phyloP scores from a whole-genome alignment of 805 yeast species.

The Cyberlindnera mycetangii region DNA sequence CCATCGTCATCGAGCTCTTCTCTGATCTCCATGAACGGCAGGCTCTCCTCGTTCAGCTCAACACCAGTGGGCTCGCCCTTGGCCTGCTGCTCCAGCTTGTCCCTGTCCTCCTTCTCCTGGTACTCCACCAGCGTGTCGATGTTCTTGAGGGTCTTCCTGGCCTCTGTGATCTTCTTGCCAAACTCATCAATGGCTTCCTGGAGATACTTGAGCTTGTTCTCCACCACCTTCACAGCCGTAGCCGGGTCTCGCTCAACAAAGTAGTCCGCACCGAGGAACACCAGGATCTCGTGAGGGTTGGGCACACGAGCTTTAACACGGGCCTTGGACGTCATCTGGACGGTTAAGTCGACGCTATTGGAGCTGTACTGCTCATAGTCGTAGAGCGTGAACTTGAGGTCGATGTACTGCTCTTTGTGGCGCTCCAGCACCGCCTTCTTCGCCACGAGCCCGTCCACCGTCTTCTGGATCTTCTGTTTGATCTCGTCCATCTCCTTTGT shows the following conservation, averaged over 20 bases:
- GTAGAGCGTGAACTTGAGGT: slow-evolving; percentile 20
- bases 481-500: slow-evolving; percentile 18
- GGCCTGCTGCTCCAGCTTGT: slow-evolving; percentile 7
- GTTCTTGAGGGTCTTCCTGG: slow-evolving; percentile 32
- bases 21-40: slow-evolving; percentile 77
- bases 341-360: slow-evolving; percentile 9
- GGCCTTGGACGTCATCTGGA: slow-evolving; percentile 22
- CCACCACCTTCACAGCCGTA: slow-evolving; percentile 32
- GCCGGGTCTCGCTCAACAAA: slow-evolving; percentile 33
- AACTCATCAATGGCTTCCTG: slow-evolving; percentile 41
- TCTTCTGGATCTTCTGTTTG: slow-evolving; percentile 13
- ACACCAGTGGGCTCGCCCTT: slow-evolving; percentile 9
- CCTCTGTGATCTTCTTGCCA: slow-evolving; percentile 37
- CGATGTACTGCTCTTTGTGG: slow-evolving; percentile 23
- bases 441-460: slow-evolving; percentile 8
- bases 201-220: slow-evolving; percentile 29
- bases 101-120: slow-evolving; percentile 9
- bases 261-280: slow-evolving; percentile 40
- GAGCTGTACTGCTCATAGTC: slow-evolving; percentile 16
- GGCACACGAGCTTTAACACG: slow-evolving; percentile 19
- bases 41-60: slow-evolving; percentile 39
- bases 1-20: slow-evolving; percentile 88
- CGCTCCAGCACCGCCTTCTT: slow-evolving; percentile 11
- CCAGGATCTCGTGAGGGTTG: slow-evolving; percentile 28
- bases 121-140: slow-evolving; percentile 26